Percentiles rank a stretch among this genome's conserved stretches.
Evolutionary conservation across 371 early-diverging fungal species (phyloP).

Genomic region (Massospora cicadina): DNA sequence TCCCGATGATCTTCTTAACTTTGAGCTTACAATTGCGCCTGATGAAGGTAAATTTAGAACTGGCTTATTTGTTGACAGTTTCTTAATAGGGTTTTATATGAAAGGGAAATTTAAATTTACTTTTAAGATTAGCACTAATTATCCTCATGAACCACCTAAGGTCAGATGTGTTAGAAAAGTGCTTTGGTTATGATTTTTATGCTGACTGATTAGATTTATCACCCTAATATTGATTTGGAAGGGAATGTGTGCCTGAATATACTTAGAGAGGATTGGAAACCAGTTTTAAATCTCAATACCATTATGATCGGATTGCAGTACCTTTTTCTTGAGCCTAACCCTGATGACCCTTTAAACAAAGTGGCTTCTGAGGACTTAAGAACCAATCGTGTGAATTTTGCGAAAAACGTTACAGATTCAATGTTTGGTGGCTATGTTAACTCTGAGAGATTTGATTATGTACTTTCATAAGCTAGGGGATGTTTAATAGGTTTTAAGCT

Average conservation of each 20-base stretch:
- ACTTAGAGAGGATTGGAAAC: conserved; percentile 98
- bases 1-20: conserved; percentile 66
- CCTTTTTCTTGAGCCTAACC: conserved; percentile 94
- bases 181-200: conserved; percentile 11
- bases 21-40: conserved; percentile 65
- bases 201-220: conserved; percentile 57
- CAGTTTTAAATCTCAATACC: conserved; percentile 92
- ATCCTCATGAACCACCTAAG: conserved; percentile 98
- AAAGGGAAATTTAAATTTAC: conserved; percentile 85
- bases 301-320: conserved; percentile 92
- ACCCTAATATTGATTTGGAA: conserved; percentile 97
- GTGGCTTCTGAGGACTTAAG: conserved; percentile 47
- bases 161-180: conserved; percentile 87
- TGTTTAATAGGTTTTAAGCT: no score
- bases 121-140: conserved; percentile 78
- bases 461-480: no score
- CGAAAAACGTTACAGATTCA: not conserved
- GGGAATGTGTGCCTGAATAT: conserved; percentile 98
- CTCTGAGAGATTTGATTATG: not conserved
- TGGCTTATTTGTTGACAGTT: not conserved
- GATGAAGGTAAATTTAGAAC: conserved; percentile 53
- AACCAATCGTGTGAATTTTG: not conserved
- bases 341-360: conserved; percentile 98
- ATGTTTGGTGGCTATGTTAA: not conserved
- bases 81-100: conserved; percentile 63